Base-by-base conservation (phyloP, 2,329 filamentous ascomycete genomes). In the Cladosporium oxysporum region DNA sequence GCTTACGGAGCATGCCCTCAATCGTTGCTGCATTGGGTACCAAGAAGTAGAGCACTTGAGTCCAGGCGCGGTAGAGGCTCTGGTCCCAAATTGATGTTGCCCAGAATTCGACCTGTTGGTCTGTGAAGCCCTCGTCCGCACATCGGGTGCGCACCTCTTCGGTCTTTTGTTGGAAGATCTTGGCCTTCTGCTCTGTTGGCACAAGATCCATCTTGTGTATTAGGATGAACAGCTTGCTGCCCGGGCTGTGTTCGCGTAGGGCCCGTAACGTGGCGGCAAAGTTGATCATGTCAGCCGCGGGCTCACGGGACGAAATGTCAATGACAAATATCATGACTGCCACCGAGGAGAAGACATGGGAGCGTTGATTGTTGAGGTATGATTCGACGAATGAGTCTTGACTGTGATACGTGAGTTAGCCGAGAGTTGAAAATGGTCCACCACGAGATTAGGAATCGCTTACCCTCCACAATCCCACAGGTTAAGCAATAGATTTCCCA, bases 171-270 rank as follows among this genome's bases (percentile, higher is more conserved):
- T 94, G 89, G 78, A 96, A 97, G 69, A 97, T 88, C 66, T 87
- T 83, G 75, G 93, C 89, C 67, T 93, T 91, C 71, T 90, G 87
- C 66, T 90, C 87, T 47, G 89, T 87, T 71, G 93, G 91, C 58
- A 98, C 92, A 29, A 99, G 87, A 77, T 99, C 95, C 91, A 99
- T 97, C 81, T 99, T 99, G 88, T 99, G 95, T 71, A 99, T 91
- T 53, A 99, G 87, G 68, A 95, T 91, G 81, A 98, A 99, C 74
- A 99, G 90, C 77, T 91, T 91, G 69, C 94, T 92, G 37, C 80
- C 81, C 1, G 87, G 87, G 58, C 91, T 96, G 83, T 89, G 96
- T 80, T 98, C 93, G 64, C 90, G 86, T 47, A 99, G 85, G 0
- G 95, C 95, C 59, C 90, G 88, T 72, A 98, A 92, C 77, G 98